Conservation (phyloP, 345 rosid genomes). For the Lepidium didymum region DNA sequence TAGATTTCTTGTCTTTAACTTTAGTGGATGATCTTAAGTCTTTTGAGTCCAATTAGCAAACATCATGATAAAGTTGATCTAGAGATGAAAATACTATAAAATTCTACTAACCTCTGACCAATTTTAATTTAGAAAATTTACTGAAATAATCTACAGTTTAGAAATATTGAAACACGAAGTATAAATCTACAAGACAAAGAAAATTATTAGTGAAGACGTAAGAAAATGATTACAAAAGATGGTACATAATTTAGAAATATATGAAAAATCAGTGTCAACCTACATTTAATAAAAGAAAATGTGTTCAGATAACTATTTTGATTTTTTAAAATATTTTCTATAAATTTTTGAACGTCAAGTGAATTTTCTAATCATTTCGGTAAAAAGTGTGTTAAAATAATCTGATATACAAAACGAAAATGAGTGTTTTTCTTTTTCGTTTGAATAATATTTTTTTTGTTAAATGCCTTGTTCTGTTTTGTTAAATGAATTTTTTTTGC, state of each 20-base stretch:
- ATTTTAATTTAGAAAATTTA: not conserved
- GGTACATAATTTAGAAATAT: not conserved
- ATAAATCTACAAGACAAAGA: not conserved
- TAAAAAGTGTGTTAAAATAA: not conserved
- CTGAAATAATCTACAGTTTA: not conserved
- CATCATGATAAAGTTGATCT: not conserved
- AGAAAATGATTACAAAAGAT: not conserved
- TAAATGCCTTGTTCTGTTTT: not conserved
- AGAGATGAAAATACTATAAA: not conserved
- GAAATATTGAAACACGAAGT: not conserved
- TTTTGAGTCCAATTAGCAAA: constrained; percentile 6
- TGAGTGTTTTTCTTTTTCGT: too few relatives aligned
- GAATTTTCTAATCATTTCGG: not conserved
- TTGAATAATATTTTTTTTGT: not conserved
- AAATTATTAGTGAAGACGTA: not conserved
- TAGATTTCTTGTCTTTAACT: not conserved
- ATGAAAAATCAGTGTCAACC: not conserved
- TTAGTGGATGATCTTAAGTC: not conserved
- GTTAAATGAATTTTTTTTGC: too few relatives aligned
- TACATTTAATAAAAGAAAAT: not conserved
- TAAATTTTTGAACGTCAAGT: not conserved
- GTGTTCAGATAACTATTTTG: not conserved
- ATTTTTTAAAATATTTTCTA: not conserved
- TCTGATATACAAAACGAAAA: not conserved
- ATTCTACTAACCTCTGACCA: not conserved